Percentiles rank a stretch among this genome's conserved stretches.
Conservation (phyloP, 306 rosid species). For the Cicer yamashitae region DNA sequence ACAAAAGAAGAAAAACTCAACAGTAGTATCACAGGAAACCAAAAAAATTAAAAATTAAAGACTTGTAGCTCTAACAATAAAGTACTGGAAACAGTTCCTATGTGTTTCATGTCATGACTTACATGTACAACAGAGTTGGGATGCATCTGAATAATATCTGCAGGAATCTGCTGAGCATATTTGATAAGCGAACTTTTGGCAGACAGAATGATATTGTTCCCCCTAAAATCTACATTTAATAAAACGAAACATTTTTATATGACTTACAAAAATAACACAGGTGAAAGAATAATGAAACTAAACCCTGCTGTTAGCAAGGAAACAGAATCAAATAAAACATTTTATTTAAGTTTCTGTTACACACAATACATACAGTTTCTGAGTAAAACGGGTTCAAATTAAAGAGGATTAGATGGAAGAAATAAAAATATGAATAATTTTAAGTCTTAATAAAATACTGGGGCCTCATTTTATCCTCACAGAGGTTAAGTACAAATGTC, state of each 20-base stretch:
- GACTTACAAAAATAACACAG: slow-evolving; percentile 23
- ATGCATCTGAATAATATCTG: slow-evolving; percentile 69
- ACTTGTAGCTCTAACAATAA: background rate
- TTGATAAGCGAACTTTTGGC: slow-evolving; percentile 83
- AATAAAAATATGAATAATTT: background rate
- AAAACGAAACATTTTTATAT: slow-evolving; percentile 32
- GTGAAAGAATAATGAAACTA: background rate
- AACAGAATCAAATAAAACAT: background rate
- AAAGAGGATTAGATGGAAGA: background rate
- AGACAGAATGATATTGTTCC: slow-evolving; percentile 74
- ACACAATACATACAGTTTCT: background rate
- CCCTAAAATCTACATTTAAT: slow-evolving; percentile 62
- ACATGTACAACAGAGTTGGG: slow-evolving; percentile 81
- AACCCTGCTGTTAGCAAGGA: background rate
- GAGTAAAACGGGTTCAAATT: background rate
- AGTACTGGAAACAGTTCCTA: background rate
- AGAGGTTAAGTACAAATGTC: background rate
- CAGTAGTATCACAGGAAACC: slow-evolving; percentile 1
- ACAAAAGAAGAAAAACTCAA: slow-evolving; percentile 17
- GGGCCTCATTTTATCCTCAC: background rate
- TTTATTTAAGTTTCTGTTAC: background rate
- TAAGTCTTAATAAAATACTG: background rate
- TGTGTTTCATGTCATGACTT: slow-evolving; percentile 47
- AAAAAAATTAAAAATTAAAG: background rate
- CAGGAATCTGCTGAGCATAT: slow-evolving; percentile 70